Evolutionary conservation across 2,329 filamentous ascomycete genomes (phyloP).

Genomic region (Aspergillus sp.): DNA sequence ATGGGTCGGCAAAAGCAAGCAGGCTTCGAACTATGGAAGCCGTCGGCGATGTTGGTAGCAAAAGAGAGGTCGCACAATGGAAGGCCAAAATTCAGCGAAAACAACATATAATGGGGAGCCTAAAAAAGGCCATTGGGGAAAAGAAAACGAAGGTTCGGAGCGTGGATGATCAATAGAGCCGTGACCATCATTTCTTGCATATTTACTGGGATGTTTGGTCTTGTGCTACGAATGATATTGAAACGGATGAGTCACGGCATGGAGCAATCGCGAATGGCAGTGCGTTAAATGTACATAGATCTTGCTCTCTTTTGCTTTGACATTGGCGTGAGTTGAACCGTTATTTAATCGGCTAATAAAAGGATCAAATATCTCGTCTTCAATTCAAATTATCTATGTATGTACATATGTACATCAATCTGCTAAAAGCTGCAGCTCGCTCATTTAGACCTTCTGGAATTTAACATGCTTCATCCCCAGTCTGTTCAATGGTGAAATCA

Average conservation of each 20-base stretch:
- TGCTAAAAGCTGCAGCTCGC: not conserved
- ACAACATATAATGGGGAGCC: conserved; percentile 33
- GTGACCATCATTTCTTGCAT: conserved; percentile 3
- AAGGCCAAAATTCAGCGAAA: conserved; percentile 37
- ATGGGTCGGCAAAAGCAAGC: conserved; percentile 33
- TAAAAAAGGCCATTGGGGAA: conserved; percentile 37
- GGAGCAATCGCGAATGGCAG: conserved; percentile 2
- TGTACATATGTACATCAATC: not conserved
- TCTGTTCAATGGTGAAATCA: conserved; percentile 36
- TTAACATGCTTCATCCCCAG: conserved; percentile 40
- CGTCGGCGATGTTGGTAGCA: conserved; percentile 22
- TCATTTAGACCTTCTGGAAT: conserved; percentile 5
- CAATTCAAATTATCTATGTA: not conserved
- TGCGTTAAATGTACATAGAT: conserved; percentile 16
- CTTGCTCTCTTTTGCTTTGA: conserved; percentile 8
- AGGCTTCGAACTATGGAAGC: conserved; percentile 33
- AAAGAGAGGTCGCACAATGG: conserved; percentile 35
- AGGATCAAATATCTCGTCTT: not conserved
- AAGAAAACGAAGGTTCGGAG: conserved; percentile 35
- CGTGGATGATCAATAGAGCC: conserved; percentile 31
- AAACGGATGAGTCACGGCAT: conserved; percentile 10
- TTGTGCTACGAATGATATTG: conserved; percentile 7
- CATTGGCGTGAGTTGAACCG: conserved; percentile 5
- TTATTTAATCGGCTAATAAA: conserved; percentile 2
- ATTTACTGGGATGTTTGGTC: conserved; percentile 3